These are phyloP conservation scores for Anisodus acutangulus DNA, from an alignment of 257 asterid species.

Conservation along the genomic window DNA sequence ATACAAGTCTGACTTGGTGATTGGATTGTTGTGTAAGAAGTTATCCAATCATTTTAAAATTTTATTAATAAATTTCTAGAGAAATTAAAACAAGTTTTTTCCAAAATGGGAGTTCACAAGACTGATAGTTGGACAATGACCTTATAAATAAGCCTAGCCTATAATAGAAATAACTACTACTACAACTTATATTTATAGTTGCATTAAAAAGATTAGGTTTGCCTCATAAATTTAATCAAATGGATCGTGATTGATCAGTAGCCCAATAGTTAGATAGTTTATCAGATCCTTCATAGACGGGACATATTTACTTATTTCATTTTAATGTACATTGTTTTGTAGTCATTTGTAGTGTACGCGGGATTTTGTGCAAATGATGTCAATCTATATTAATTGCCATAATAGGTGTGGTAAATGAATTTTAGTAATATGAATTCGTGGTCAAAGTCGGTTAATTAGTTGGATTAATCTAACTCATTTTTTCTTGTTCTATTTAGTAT, in stretches of 20 bases:
- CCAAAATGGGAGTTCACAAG: background rate
- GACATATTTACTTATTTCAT: background rate
- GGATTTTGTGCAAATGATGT: background rate
- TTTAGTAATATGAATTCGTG: no score
- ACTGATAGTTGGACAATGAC: background rate
- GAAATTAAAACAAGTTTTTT: background rate
- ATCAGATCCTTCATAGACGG: background rate
- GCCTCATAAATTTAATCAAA: background rate
- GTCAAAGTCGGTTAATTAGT: no score
- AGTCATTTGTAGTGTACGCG: background rate
- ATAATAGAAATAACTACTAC: background rate
- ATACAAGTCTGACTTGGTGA: background rate
- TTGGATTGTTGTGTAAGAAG: background rate
- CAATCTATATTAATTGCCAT: background rate
- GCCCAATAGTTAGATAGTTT: slow-evolving; percentile 3
- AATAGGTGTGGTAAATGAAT: background rate
- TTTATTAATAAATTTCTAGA: background rate
- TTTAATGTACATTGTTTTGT: background rate
- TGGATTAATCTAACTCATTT: no score
- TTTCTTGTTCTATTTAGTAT: background rate
- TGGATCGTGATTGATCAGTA: background rate
- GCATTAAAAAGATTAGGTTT: slow-evolving; percentile 16
- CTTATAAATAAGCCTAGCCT: background rate
- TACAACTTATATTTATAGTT: background rate
- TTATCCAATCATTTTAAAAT: background rate